phyloP scores from a whole-genome alignment of 1,284 basidiomycete species.

The Boletellus sp. region DNA sequence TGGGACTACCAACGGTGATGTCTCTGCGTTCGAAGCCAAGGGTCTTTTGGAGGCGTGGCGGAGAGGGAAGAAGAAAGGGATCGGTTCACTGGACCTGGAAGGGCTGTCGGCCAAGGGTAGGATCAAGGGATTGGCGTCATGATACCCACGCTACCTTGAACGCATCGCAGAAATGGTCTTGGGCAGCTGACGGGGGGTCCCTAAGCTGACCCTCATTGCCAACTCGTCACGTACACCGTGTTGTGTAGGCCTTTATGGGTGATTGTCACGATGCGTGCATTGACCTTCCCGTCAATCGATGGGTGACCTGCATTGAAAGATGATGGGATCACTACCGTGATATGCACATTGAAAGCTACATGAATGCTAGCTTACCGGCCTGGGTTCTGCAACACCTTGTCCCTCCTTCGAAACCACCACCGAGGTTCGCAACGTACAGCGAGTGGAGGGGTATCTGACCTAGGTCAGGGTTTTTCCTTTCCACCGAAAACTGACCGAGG shows the following conservation, averaged over 20 bases:
- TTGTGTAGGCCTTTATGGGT: too few species aligned
- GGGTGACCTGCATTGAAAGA: background rate
- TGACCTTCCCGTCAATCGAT: background rate
- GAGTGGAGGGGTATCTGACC: too few species aligned
- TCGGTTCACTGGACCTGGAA: constrained; percentile 35
- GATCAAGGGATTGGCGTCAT: constrained; percentile 37
- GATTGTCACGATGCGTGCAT: too few species aligned
- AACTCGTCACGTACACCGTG: too few species aligned
- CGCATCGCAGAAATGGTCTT: background rate
- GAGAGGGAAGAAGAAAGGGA: constrained; percentile 32
- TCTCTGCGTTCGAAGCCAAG: constrained; percentile 73
- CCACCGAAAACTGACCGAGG: too few species aligned
- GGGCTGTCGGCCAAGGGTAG: constrained; percentile 38
- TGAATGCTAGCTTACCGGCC: too few species aligned
- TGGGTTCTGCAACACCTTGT: too few species aligned
- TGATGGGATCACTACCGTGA: background rate
- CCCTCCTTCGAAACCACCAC: too few species aligned
- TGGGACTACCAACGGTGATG: constrained; percentile 58
- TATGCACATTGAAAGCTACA: too few species aligned
- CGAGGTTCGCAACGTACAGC: too few species aligned
- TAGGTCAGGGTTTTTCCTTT: too few species aligned
- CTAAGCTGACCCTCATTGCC: too few species aligned
- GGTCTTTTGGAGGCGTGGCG: constrained; percentile 59
- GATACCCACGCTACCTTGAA: constrained; percentile 1
- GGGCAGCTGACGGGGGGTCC: background rate